Percentiles rank a stretch among this genome's conserved stretches.
phyloP scores from a whole-genome alignment of 2,329 filamentous ascomycete genomes.

The Achaetomium macrosporum region DNA sequence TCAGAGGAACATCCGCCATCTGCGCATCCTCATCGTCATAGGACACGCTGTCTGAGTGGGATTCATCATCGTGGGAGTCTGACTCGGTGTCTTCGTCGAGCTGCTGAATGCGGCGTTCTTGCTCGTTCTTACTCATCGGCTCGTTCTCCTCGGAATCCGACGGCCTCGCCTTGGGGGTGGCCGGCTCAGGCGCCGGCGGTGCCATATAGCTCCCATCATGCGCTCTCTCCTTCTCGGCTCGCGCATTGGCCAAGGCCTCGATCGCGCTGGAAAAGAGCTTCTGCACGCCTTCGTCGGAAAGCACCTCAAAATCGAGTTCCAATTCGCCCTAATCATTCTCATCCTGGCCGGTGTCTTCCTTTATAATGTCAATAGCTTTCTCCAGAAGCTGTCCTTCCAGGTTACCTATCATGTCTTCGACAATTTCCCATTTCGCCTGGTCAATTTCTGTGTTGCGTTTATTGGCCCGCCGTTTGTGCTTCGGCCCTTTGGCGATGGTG shows the following conservation, averaged over 20 bases:
- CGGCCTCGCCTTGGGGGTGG: constrained; percentile 26
- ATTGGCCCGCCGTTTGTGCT: no score
- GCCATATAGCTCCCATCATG: constrained; percentile 24
- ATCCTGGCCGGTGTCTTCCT: constrained; percentile 69
- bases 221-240: constrained; percentile 30
- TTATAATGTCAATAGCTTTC: constrained; percentile 82
- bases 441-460: no score
- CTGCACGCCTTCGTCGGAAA: constrained; percentile 49
- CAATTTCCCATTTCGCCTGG: no score
- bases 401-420: no score
- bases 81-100: no score
- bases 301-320: constrained; percentile 54
- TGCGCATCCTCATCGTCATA: no score
- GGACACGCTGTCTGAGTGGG: no score
- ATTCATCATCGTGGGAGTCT: no score
- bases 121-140: constrained; percentile 68
- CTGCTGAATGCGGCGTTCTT: constrained; percentile 60
- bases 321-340: constrained; percentile 56
- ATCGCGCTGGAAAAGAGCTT: constrained; percentile 45
- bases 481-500: no score
- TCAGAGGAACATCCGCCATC: no score
- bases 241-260: constrained; percentile 35
- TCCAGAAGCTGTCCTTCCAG: constrained; percentile 73
- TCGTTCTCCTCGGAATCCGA: constrained; percentile 65
- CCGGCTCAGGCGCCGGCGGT: no score